These are phyloP conservation scores for Corniculantispora saksenae DNA, from an alignment of 2,329 filamentous ascomycete genomes.

Conservation along the genomic window DNA sequence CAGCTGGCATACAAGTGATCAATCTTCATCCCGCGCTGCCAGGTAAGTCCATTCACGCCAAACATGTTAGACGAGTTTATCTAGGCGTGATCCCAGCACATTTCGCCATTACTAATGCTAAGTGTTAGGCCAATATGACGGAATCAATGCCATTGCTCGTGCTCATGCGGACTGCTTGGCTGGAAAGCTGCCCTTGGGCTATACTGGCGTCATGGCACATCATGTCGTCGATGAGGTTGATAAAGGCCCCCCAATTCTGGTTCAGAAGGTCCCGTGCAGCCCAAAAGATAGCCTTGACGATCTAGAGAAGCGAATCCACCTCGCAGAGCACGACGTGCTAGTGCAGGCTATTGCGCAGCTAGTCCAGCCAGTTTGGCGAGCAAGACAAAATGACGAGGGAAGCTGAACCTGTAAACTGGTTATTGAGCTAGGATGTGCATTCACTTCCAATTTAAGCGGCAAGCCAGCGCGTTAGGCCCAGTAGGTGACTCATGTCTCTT, in stretches of 20 bases:
- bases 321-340: conserved; percentile 62
- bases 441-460: too few species aligned
- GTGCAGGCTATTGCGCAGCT: too few species aligned
- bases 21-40: conserved; percentile 69
- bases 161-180: conserved; percentile 72
- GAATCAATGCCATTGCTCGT: conserved; percentile 73
- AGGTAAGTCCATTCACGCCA: conserved; percentile 24
- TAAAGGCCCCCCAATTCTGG: conserved; percentile 71
- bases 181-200: conserved; percentile 63
- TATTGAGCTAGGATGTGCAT: too few species aligned
- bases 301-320: conserved; percentile 73
- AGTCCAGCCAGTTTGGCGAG: too few species aligned
- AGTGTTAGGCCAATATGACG: conserved; percentile 68
- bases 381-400: too few species aligned
- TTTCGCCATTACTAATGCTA: too few species aligned
- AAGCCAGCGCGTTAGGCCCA: too few species aligned
- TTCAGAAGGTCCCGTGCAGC: conserved; percentile 66
- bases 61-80: too few species aligned
- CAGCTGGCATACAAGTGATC: conserved; percentile 67
- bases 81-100: too few species aligned
- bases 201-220: conserved; percentile 87
- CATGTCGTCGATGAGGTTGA: conserved; percentile 82
- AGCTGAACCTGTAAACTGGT: too few species aligned
- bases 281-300: conserved; percentile 65
- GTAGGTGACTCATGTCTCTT: too few species aligned